Base-by-base conservation (phyloP, 140 eudicot species). In the Flaveria floridana region DNA sequence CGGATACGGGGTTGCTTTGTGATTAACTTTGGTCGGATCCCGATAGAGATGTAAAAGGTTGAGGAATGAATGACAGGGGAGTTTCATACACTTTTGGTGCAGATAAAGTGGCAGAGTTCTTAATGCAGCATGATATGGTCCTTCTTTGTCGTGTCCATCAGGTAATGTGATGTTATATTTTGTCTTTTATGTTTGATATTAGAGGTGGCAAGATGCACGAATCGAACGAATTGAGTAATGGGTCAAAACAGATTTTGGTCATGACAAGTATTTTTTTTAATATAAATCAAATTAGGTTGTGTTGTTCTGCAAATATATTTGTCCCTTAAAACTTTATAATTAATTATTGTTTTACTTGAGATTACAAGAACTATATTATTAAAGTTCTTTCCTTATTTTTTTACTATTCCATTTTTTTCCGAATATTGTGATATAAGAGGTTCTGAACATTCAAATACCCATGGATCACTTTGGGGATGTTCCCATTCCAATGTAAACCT, bases 31-130 rank as follows among this genome's bases (percentile, higher is more conserved):
- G 23, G 23, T 21, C 23, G 23, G 23, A 21, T 21, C 23, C 23
- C 23, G 23, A 21, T 21, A 21, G 23, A 21, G 23, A 21, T 21
- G 23, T 21, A 21, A 21, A 21, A 21, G 23, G 89, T 21, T 88
- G 95, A 91, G 95, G 91, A 25, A 86, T 88, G 89, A 88, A 88
- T 42, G 95, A 88, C 73, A 79, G 95, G 70, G 95, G 95, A 23
- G 89, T 88, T 12, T 84, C 91, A 0, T 86, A 73, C 68, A 88
- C 95, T 15, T 88, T 84, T 84, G 95, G 95, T 44, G 79, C 86
- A 3, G 95, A 86, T 71, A 84, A 85, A 57, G 95, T 88, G 48
- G 84, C 88, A 1, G 94, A 88, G 25, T 23, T 23, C 25, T 23
- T 23, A 23, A 23, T 23, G 25, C 25, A 23, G 25, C 25, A 23